phyloP scores from a whole-genome alignment of 2,329 filamentous ascomycete species.

The Ceratocystis colombiana region DNA sequence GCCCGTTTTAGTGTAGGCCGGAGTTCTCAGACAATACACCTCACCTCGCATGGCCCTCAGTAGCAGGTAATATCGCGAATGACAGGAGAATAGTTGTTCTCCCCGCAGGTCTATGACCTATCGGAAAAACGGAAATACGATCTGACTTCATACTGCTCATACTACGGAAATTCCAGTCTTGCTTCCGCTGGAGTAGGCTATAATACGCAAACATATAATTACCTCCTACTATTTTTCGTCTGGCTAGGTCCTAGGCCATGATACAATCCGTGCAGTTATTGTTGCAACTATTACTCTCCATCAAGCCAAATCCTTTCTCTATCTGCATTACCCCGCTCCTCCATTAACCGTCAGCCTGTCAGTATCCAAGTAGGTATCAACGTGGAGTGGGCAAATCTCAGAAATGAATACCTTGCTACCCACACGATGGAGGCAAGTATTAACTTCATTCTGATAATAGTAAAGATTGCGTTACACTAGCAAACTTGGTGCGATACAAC shows the following conservation, averaged over 20 bases:
- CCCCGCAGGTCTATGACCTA: not conserved
- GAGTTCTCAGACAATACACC: not conserved
- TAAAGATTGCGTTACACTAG: too few relatives aligned
- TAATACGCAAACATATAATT: too few relatives aligned
- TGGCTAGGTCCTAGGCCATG: not conserved
- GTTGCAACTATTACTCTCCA: not conserved
- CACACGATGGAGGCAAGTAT: too few relatives aligned
- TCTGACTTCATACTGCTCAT: not conserved
- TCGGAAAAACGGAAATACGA: too few relatives aligned
- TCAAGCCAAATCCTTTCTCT: not conserved
- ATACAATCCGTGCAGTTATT: not conserved
- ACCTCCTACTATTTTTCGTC: too few relatives aligned
- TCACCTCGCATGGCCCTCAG: not conserved
- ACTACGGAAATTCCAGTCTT: too few relatives aligned
- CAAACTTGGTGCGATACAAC: too few relatives aligned
- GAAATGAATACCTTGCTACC: too few relatives aligned
- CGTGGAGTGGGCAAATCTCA: not conserved
- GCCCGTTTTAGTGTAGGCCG: not conserved
- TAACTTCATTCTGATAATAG: too few relatives aligned
- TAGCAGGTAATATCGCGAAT: too few relatives aligned
- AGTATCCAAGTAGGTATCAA: not conserved
- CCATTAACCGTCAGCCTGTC: not conserved
- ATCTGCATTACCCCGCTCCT: not conserved
- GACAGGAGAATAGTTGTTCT: not conserved
- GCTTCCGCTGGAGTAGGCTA: too few relatives aligned